Percentiles rank a stretch among this genome's conserved stretches.
phyloP scores from a whole-genome alignment of 2,329 filamentous ascomycete species.

The Ceratocystis diversiconidia region DNA sequence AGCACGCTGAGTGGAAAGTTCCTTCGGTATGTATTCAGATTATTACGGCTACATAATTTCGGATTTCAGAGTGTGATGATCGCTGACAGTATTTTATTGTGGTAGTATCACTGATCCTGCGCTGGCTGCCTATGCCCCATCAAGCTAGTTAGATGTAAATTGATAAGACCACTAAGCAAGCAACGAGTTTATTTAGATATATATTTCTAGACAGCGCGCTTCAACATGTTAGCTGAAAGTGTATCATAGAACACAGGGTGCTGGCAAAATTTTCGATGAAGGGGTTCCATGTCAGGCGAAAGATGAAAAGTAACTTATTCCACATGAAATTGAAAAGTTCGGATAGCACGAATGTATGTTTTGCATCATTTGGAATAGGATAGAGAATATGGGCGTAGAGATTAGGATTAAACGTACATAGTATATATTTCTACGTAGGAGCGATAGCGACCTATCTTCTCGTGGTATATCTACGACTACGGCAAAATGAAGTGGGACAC shows the following conservation, averaged over 20 bases:
- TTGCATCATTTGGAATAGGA: constrained; percentile 14
- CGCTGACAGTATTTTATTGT: background rate
- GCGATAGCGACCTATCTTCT: background rate
- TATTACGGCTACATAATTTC: background rate
- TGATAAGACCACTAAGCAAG: background rate
- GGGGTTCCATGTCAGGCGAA: constrained; percentile 16
- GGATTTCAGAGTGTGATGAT: too few species aligned
- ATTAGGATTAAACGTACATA: constrained; percentile 9
- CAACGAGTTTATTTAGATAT: constrained; percentile 22
- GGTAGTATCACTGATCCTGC: constrained; percentile 24
- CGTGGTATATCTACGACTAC: background rate
- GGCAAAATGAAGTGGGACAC: background rate
- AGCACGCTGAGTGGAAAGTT: constrained; percentile 62
- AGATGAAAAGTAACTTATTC: constrained; percentile 19
- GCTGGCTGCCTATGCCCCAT: constrained; percentile 33
- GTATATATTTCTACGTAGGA: constrained; percentile 4
- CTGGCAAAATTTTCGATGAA: background rate
- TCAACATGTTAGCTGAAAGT: background rate
- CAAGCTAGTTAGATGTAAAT: background rate
- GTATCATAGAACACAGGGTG: too few species aligned
- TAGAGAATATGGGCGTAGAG: background rate
- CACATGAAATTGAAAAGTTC: constrained; percentile 13
- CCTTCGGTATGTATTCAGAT: constrained; percentile 39
- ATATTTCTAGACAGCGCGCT: background rate
- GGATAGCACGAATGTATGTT: constrained; percentile 17